phyloP scores from a whole-genome alignment of 2,329 filamentous ascomycete genomes.

The Teratosphaeriaceae sp. region DNA sequence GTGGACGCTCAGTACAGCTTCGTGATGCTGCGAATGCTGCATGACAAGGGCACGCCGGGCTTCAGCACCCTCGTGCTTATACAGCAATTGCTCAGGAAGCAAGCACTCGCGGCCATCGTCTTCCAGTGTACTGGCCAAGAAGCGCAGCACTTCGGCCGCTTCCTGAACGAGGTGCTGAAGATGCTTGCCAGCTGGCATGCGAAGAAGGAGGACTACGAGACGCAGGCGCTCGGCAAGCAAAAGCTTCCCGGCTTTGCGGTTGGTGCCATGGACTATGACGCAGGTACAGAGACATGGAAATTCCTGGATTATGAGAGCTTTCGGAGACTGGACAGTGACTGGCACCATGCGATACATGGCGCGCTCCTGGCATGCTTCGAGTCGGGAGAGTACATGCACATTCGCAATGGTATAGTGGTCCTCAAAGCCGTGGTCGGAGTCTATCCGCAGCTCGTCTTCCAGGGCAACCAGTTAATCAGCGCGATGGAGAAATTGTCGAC shows the following conservation, averaged over 20 bases:
- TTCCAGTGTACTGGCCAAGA: constrained; percentile 87
- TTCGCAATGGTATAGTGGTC: constrained; percentile 88
- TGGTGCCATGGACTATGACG: constrained; percentile 59
- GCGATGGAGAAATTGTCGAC: constrained; percentile 57
- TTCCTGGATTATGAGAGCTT: constrained; percentile 83
- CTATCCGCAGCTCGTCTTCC: constrained; percentile 87
- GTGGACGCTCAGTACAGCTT: constrained; percentile 86
- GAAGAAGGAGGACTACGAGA: constrained; percentile 69
- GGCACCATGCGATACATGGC: constrained; percentile 76
- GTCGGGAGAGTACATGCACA: constrained; percentile 91
- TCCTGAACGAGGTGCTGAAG: constrained; percentile 72
- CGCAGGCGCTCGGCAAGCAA: constrained; percentile 67
- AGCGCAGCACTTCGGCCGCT: constrained; percentile 86
- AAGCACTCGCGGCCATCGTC: constrained; percentile 72
- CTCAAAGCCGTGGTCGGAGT: constrained; percentile 72
- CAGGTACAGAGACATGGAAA: constrained; percentile 52
- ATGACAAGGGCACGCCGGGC: constrained; percentile 73
- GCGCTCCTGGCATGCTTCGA: constrained; percentile 77
- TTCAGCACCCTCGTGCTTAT: constrained; percentile 83
- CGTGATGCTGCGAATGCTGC: constrained; percentile 78
- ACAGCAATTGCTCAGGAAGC: constrained; percentile 75
- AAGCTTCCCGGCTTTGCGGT: constrained; percentile 71
- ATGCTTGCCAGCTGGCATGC: constrained; percentile 82
- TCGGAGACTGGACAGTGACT: constrained; percentile 76
- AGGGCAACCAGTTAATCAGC: constrained; percentile 64